Conservation (phyloP, 2,329 filamentous ascomycete genomes). For the Ustulina deusta region DNA sequence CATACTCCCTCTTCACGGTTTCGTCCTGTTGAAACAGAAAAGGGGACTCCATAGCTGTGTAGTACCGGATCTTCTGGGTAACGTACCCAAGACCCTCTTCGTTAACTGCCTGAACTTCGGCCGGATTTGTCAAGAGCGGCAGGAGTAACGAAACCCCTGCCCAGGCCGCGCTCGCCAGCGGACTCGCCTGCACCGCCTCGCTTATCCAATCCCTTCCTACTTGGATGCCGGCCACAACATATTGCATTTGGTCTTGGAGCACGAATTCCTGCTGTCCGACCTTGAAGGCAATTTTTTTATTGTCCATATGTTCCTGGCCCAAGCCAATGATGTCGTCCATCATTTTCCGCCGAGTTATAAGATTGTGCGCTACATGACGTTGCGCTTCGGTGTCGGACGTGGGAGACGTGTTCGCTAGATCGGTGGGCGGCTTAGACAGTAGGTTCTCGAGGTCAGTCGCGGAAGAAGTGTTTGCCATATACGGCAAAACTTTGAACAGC, state of each 20-base stretch:
- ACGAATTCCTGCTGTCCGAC: slow-evolving; percentile 7
- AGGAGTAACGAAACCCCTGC: slow-evolving; percentile 10
- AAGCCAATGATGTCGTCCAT: slow-evolving; percentile 9
- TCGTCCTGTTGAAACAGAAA: background rate
- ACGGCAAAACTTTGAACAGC: background rate
- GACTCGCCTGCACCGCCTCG: slow-evolving; percentile 12
- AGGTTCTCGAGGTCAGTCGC: background rate
- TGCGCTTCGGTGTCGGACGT: background rate
- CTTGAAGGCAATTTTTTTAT: background rate
- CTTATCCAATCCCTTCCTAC: slow-evolving; percentile 1
- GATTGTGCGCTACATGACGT: background rate
- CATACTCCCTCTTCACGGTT: background rate
- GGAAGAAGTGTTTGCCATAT: background rate
- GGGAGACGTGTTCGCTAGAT: too few relatives aligned
- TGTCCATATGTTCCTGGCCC: slow-evolving; percentile 9
- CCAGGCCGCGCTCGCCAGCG: slow-evolving; percentile 9
- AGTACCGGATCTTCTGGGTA: slow-evolving; percentile 7
- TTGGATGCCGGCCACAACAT: slow-evolving; percentile 13
- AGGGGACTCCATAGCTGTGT: slow-evolving; percentile 11
- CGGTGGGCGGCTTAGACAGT: background rate
- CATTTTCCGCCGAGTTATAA: background rate
- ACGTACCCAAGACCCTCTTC: slow-evolving; percentile 18
- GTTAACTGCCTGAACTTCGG: slow-evolving; percentile 3
- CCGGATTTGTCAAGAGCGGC: slow-evolving; percentile 17
- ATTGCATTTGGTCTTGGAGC: slow-evolving; percentile 11